Evolutionary conservation across 345 rosid species (phyloP), one percentile per base, ranked within the genome.

Genomic region (Clarkia xantiana): DNA sequence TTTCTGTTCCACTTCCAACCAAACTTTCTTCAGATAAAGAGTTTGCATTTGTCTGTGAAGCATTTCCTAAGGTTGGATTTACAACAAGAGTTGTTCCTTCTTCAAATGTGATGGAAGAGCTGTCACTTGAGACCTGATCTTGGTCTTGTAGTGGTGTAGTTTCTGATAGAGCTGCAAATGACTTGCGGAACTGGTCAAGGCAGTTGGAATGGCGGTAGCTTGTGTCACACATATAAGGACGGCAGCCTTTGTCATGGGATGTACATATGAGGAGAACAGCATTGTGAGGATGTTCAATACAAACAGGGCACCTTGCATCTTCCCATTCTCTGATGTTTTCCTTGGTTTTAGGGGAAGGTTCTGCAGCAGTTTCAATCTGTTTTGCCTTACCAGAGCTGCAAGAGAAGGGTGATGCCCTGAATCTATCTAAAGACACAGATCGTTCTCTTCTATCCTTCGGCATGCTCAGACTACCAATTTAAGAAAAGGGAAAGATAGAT

Each of bases 281-380:
- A 64, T 91, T 91, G 65, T 91, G 98, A 42, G 98, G 98, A 75
- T 84, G 98, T 55, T 91, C 98, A 85, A 91, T 83, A 67, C 98
- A 91, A 17, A 91, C 94, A 36, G 98, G 82, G 70, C 98, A 91
- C 54, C 90, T 75, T 11, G 96, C 94, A 9, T 86, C 98, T 66
- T 82, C 95, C 93, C 94, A 91, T 65, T 91, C 98, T 64, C 69
- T 91, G 40, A 78, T 44, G 54, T 71, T 71, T 54, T 74, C 83
- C 19, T 73, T 85, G 40, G 65, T 62, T 20, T 75, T 77, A 10
- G 67, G 44, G 41, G 71, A 51, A 42, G 70, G 42, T 68, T 68
- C 78, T 16, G 82, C 64, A 15, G 79, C 70, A 53, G 76, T 54
- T 38, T 25, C 70, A 53, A 75, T 54, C 29, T 25, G 63, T 11